phyloP scores from a whole-genome alignment of 1,284 basidiomycete genomes.

The Austroboletus rostrupii region DNA sequence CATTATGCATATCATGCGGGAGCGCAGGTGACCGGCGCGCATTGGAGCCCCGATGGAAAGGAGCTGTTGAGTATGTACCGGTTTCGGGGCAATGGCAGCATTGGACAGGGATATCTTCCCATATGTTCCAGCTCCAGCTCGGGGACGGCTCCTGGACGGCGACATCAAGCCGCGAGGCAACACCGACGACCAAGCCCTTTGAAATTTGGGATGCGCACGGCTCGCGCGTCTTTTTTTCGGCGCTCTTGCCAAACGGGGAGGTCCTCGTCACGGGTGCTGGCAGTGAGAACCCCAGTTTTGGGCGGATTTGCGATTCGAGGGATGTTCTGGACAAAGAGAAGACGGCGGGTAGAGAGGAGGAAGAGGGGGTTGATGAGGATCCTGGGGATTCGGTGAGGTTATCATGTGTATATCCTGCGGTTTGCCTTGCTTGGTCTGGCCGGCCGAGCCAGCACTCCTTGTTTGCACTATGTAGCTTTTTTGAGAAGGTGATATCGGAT shows the following conservation, averaged over 20 bases:
- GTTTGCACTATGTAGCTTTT: too few relatives aligned
- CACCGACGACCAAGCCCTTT: constrained; percentile 45
- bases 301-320: constrained; percentile 72
- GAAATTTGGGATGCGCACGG: constrained; percentile 93
- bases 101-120: constrained; percentile 65
- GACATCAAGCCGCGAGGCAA: constrained; percentile 16
- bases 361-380: constrained; percentile 32
- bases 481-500: too few relatives aligned
- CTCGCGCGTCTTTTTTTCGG: constrained; percentile 80
- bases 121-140: constrained; percentile 35
- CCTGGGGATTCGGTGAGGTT: constrained; percentile 31
- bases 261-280: constrained; percentile 87
- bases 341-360: constrained; percentile 32
- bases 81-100: constrained; percentile 75
- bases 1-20: constrained; percentile 79
- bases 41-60: constrained; percentile 87
- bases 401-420: too few relatives aligned
- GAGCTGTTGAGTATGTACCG: constrained; percentile 94
- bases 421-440: neutral
- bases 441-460: constrained; percentile 1
- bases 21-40: constrained; percentile 89
- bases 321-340: constrained; percentile 46
- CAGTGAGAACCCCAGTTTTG: constrained; percentile 94
- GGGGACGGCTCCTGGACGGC: constrained; percentile 18
- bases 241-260: constrained; percentile 84